phyloP scores from a whole-genome alignment of 148 eudicot species.

The Vaccinium macrocarpon region DNA sequence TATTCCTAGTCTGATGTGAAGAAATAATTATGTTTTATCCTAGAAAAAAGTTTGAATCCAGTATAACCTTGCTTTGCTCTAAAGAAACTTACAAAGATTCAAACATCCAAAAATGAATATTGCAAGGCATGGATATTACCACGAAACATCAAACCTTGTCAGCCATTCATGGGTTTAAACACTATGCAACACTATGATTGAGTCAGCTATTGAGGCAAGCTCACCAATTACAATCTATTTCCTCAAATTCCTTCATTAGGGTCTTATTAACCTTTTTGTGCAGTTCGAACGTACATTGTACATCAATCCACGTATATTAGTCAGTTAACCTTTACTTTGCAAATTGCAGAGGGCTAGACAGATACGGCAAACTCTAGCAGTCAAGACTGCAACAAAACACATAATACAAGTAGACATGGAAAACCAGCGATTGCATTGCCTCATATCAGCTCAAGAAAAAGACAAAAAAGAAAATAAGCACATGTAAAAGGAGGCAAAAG shows the following conservation, averaged over 20 bases:
- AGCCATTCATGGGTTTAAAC: no score
- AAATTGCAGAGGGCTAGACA: not conserved
- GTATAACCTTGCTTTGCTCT: not conserved
- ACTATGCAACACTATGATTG: no score
- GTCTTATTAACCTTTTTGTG: not conserved
- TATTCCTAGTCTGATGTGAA: conserved; percentile 67
- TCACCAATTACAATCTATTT: not conserved
- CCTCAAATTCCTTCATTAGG: not conserved
- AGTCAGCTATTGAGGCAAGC: not conserved
- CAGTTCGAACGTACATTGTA: not conserved
- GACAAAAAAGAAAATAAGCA: not conserved
- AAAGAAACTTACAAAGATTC: conserved; percentile 10
- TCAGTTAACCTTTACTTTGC: not conserved
- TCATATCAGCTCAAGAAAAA: not conserved
- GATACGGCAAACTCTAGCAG: not conserved
- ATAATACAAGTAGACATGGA: not conserved
- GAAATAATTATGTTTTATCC: not conserved
- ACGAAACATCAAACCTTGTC: no score
- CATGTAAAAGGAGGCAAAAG: conserved; percentile 7
- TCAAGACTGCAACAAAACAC: not conserved
- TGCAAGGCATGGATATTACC: no score
- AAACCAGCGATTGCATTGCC: not conserved
- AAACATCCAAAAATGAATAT: not conserved
- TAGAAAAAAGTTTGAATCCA: not conserved
- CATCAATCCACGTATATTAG: not conserved